Percentiles rank a stretch among this genome's conserved stretches.
These are phyloP conservation scores for Rhizophora mangle DNA, from an alignment of 345 rosid species.

Conservation along the genomic window DNA sequence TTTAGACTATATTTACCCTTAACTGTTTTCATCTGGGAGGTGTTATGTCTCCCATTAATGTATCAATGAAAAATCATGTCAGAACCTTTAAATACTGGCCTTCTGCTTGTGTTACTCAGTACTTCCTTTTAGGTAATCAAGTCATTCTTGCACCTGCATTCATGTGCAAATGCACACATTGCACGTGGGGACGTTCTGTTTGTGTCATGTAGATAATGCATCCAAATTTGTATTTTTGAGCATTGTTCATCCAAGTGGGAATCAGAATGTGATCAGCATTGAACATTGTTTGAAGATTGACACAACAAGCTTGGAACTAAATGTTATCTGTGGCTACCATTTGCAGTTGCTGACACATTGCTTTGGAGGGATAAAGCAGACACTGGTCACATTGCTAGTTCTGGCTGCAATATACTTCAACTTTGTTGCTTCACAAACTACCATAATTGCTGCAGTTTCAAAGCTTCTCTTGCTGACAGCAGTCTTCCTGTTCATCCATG, in stretches of 20 bases:
- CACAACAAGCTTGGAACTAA: background rate
- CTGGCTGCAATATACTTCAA: constrained; percentile 62
- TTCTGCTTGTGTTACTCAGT: background rate
- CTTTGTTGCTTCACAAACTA: constrained; percentile 58
- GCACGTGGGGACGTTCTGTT: too few relatives aligned
- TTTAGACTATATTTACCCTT: too few relatives aligned
- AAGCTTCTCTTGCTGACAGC: constrained; percentile 56
- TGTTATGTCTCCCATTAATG: background rate
- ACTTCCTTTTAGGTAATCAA: background rate
- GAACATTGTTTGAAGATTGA: background rate
- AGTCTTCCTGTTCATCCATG: constrained; percentile 73
- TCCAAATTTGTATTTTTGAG: background rate
- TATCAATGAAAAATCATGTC: background rate
- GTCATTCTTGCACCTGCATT: background rate
- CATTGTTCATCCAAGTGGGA: background rate
- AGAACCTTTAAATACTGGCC: background rate
- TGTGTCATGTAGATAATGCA: background rate
- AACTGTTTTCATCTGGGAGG: too few relatives aligned
- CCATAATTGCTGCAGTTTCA: constrained; percentile 57
- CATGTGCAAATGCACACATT: too few relatives aligned
- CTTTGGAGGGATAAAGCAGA: constrained; percentile 82
- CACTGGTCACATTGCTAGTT: constrained; percentile 46
- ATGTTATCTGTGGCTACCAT: constrained; percentile 15
- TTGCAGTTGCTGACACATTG: constrained; percentile 83
- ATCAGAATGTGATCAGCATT: background rate